A percentile compares a stretch with the other conserved stretches of the same genome.
phyloP scores from a whole-genome alignment of 192 early-diverging fungal species.

The Backusella mclennaniae region DNA sequence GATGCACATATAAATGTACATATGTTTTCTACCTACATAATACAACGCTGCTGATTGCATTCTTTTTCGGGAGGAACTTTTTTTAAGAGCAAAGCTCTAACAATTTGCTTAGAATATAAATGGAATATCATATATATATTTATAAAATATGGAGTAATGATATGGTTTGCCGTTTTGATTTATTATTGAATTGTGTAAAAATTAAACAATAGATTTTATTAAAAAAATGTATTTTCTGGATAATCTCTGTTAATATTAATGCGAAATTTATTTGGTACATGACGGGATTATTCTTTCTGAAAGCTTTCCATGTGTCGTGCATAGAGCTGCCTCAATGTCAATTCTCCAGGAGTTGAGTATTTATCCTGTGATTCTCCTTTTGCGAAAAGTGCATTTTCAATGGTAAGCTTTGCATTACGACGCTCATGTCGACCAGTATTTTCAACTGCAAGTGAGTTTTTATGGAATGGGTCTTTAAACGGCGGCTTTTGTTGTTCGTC shows the following conservation, averaged over 20 bases:
- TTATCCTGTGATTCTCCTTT: not conserved
- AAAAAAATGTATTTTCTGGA: not conserved
- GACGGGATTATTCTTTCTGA: not conserved
- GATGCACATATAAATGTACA: not conserved
- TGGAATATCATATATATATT: not conserved
- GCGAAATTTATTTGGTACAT: not conserved
- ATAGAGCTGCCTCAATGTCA: not conserved
- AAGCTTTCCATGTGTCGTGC: conserved; percentile 1
- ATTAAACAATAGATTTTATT: not conserved
- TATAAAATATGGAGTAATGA: no score
- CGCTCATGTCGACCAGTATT: not conserved
- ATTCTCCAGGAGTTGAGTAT: not conserved
- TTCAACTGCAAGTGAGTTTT: not conserved
- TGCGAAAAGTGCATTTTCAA: not conserved
- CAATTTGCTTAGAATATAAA: not conserved
- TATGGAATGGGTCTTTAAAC: not conserved
- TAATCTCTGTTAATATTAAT: not conserved
- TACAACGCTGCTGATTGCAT: not conserved
- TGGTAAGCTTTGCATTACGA: not conserved
- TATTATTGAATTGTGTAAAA: not conserved
- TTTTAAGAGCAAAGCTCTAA: no score
- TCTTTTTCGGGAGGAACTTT: not conserved
- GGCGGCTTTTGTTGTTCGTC: not conserved
- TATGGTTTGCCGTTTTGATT: no score
- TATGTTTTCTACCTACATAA: not conserved